phyloP scores from a whole-genome alignment of 768 basidiomycete genomes.

The Jaapia argillacea region DNA sequence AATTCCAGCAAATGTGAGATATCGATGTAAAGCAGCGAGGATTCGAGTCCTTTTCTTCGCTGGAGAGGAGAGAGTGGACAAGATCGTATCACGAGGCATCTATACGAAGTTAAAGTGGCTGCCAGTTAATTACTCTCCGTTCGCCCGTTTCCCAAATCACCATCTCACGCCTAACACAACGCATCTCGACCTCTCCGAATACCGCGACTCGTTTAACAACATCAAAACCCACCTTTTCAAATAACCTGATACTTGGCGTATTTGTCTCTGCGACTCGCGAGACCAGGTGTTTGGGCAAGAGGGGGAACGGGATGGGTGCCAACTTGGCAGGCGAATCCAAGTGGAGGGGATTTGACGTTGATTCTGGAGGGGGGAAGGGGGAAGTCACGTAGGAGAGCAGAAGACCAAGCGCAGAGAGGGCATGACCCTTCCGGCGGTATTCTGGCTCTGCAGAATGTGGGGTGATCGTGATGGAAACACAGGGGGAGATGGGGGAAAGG shows the following conservation, averaged over 20 bases:
- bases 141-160: no score
- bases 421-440: conserved; percentile 63
- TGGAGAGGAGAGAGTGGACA: no score
- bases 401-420: conserved; percentile 49
- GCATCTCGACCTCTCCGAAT: conserved; percentile 82
- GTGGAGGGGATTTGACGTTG: conserved; percentile 20
- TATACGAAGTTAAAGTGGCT: no score
- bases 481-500: not conserved
- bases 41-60: no score
- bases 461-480: not conserved
- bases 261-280: conserved; percentile 68
- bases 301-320: conserved; percentile 38
- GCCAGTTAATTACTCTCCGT: no score
- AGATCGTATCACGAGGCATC: no score
- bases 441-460: conserved; percentile 36
- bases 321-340: no score
- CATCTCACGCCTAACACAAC: no score
- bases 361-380: conserved; percentile 11
- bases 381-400: conserved; percentile 59
- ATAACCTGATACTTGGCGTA: conserved; percentile 57
- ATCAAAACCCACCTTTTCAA: conserved; percentile 67
- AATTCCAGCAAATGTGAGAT: no score
- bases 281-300: conserved; percentile 38
- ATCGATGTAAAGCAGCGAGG: no score
- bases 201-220: conserved; percentile 59